Evolutionary conservation across 352 stramenopile species (phyloP).

Genomic region (Pythium grandisporangium): DNA sequence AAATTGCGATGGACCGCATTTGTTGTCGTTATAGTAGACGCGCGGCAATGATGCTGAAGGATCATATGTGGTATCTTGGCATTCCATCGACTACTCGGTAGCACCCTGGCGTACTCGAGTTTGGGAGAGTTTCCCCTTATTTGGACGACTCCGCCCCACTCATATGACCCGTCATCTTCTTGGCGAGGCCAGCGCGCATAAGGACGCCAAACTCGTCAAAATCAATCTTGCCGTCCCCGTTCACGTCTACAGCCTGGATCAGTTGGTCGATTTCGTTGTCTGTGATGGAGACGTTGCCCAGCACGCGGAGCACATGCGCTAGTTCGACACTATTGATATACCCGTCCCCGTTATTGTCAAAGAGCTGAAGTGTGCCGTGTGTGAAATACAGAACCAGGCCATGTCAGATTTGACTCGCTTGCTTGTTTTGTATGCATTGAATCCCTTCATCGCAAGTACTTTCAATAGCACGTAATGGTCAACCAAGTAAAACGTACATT

Average conservation of each 20-base stretch:
- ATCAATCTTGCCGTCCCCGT: conserved; percentile 81
- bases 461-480: background rate
- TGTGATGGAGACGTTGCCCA: conserved; percentile 42
- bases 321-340: conserved; percentile 64
- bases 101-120: too few species aligned
- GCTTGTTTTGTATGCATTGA: too few species aligned
- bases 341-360: conserved; percentile 61
- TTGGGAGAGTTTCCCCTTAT: too few species aligned
- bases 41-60: too few species aligned
- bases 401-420: too few species aligned
- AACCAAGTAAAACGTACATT: conserved; percentile 16
- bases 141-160: too few species aligned
- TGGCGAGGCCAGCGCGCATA: conserved; percentile 23
- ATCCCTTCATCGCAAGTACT: too few species aligned
- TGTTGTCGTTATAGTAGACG: too few species aligned
- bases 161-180: background rate
- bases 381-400: too few species aligned
- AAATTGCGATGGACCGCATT: too few species aligned
- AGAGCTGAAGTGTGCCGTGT: conserved; percentile 27
- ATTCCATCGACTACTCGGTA: background rate
- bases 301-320: conserved; percentile 44
- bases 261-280: conserved; percentile 42
- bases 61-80: too few species aligned
- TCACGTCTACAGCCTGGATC: conserved; percentile 64
- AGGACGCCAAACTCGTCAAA: conserved; percentile 76